phyloP scores from a whole-genome alignment of 2,329 filamentous ascomycete genomes.

The Talaromyces sp. region DNA sequence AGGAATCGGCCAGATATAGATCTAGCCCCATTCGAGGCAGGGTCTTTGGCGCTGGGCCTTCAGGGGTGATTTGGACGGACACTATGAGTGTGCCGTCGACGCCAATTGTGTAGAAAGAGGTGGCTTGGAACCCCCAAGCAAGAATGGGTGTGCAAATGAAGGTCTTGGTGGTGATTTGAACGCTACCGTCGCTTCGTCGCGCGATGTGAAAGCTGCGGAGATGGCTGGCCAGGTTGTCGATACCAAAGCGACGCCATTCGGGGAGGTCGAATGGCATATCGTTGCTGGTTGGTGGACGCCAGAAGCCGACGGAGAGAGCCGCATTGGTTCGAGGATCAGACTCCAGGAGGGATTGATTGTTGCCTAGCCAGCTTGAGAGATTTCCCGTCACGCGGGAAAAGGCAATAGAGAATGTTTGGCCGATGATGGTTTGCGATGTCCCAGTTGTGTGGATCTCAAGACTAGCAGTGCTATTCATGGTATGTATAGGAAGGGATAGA shows the following conservation, averaged over 20 bases:
- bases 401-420: neutral
- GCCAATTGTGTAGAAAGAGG: neutral
- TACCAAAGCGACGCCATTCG: conserved; percentile 30
- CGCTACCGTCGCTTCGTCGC: neutral
- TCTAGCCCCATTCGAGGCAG: neutral
- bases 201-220: neutral
- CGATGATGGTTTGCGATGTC: neutral
- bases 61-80: neutral
- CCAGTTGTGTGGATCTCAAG: neutral
- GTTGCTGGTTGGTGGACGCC: conserved; percentile 36
- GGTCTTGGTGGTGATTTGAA: neutral
- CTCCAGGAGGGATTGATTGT: neutral
- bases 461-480: neutral
- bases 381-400: neutral
- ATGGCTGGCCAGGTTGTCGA: neutral
- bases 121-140: neutral
- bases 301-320: conserved; percentile 27
- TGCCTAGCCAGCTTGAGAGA: neutral
- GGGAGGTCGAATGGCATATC: conserved; percentile 29
- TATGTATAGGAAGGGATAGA: neutral
- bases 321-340: neutral
- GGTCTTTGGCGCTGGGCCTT: neutral
- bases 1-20: neutral
- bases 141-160: neutral
- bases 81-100: neutral